phyloP scores from a whole-genome alignment of 352 stramenopile species.

The Pythium utonaiense region DNA sequence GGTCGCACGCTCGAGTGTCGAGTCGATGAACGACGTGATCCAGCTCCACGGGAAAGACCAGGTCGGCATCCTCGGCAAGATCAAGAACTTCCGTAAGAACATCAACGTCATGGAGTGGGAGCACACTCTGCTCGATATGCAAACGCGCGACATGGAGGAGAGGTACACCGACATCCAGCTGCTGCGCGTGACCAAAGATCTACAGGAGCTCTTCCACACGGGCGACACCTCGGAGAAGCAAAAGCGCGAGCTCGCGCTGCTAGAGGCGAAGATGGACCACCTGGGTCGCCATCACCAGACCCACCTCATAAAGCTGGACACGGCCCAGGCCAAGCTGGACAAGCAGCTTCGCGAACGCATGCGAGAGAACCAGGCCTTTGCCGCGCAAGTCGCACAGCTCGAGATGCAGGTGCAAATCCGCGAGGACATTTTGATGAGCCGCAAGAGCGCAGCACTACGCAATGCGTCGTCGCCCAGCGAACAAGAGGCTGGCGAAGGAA shows the following conservation, averaged over 20 bases:
- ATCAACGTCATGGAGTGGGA: slow-evolving; percentile 95
- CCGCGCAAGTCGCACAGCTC: slow-evolving; percentile 71
- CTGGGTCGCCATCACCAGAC: slow-evolving; percentile 60
- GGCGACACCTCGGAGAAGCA: slow-evolving; percentile 78
- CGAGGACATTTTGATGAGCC: slow-evolving; percentile 81
- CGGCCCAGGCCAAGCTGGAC: slow-evolving; percentile 41
- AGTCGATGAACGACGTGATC: slow-evolving; percentile 87
- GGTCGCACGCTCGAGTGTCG: slow-evolving; percentile 72
- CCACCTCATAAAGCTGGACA: slow-evolving; percentile 63
- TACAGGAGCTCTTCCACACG: slow-evolving; percentile 89
- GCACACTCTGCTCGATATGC: slow-evolving; percentile 70
- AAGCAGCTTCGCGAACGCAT: slow-evolving; percentile 61
- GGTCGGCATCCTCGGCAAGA: slow-evolving; percentile 78
- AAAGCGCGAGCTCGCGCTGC: slow-evolving; percentile 61
- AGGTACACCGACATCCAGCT: slow-evolving; percentile 93
- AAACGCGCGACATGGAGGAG: slow-evolving; percentile 87
- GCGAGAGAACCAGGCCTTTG: slow-evolving; percentile 81
- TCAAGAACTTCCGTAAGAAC: slow-evolving; percentile 92
- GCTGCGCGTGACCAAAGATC: slow-evolving; percentile 90
- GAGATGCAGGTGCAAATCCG: slow-evolving; percentile 84
- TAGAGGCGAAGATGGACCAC: slow-evolving; percentile 72
- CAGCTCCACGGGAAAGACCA: slow-evolving; percentile 83
- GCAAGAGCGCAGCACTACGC: slow-evolving; percentile 46
- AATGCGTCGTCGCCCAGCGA: slow-evolving; percentile 18
- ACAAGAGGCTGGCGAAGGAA: slow-evolving; percentile 6